A percentile compares a stretch with the other conserved stretches of the same genome.
Conservation (phyloP, 352 stramenopile genomes). For the Globisporangium nodosum region DNA sequence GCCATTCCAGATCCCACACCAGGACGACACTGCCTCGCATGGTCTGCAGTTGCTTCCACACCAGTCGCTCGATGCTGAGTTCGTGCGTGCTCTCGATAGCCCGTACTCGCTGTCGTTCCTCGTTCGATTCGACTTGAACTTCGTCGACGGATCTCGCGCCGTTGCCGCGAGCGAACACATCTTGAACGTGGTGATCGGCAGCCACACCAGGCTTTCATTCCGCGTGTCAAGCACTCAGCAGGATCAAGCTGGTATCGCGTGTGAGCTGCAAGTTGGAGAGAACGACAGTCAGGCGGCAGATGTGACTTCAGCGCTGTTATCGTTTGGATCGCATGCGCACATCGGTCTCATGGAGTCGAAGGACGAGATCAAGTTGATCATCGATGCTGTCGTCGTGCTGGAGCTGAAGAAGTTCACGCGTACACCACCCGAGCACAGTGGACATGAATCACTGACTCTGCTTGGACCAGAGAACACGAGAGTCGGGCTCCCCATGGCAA, state of each 20-base stretch:
- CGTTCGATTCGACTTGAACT: slow-evolving; percentile 21
- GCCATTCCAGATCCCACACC: slow-evolving; percentile 42
- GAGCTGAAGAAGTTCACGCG: background rate
- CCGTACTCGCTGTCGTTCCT: slow-evolving; percentile 41
- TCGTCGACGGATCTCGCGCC: background rate
- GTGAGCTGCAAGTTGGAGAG: slow-evolving; percentile 1
- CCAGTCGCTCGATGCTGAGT: slow-evolving; percentile 7
- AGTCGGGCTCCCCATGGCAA: background rate
- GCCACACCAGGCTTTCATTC: background rate
- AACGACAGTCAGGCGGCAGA: background rate
- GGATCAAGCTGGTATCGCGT: background rate
- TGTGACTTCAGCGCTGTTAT: background rate
- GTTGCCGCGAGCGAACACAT: slow-evolving; percentile 3
- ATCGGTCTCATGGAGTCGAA: slow-evolving; percentile 1
- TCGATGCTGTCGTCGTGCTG: slow-evolving; percentile 12
- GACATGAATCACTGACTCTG: slow-evolving; percentile 9
- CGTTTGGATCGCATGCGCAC: slow-evolving; percentile 18
- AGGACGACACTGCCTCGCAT: slow-evolving; percentile 8
- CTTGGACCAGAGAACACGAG: slow-evolving; percentile 11
- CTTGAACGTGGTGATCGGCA: slow-evolving; percentile 15
- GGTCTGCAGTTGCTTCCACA: slow-evolving; percentile 36
- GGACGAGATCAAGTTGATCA: slow-evolving; percentile 4
- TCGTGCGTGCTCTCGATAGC: slow-evolving; percentile 11
- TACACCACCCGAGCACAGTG: background rate
- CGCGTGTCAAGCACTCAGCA: background rate